Evolutionary conservation across 805 yeast genomes (phyloP).

Genomic region (Starmerella floricola): DNA sequence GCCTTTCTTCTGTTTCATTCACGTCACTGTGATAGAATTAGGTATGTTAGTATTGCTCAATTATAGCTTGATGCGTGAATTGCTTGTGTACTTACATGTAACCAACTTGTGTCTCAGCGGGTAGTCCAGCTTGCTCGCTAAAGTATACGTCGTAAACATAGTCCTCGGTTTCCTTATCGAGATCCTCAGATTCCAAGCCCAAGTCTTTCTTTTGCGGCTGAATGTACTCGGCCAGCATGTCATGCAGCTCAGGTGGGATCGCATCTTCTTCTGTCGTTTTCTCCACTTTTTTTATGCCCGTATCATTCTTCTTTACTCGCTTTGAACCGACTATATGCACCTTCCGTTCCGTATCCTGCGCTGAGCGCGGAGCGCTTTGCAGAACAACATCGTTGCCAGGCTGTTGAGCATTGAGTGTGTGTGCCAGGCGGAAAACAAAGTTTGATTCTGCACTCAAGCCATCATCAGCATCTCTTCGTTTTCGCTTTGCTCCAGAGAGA

Average conservation of each 20-base stretch:
- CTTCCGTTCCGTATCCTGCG: neutral
- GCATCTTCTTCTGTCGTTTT: slow-evolving; percentile 18
- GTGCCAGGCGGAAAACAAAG: slow-evolving; percentile 18
- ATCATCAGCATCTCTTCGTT: slow-evolving; percentile 13
- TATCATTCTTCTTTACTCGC: slow-evolving; percentile 1
- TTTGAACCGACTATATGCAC: slow-evolving; percentile 1
- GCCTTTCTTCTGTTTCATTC: slow-evolving; percentile 23
- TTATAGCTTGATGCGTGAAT: neutral
- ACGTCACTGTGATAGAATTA: slow-evolving; percentile 12
- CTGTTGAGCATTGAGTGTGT: slow-evolving; percentile 12
- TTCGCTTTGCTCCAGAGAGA: slow-evolving; percentile 18
- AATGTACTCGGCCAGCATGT: slow-evolving; percentile 58
- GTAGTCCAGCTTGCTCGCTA: slow-evolving; percentile 30
- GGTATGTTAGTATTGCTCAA: slow-evolving; percentile 8
- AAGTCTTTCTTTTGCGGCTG: slow-evolving; percentile 16
- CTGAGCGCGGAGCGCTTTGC: neutral
- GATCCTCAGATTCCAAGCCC: neutral
- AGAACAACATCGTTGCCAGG: slow-evolving; percentile 2
- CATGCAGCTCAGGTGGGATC: slow-evolving; percentile 53
- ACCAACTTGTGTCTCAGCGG: slow-evolving; percentile 18
- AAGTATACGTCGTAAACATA: slow-evolving; percentile 88
- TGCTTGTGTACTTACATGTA: slow-evolving; percentile 25
- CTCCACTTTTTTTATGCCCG: neutral
- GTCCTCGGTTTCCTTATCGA: slow-evolving; percentile 37
- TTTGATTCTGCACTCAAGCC: slow-evolving; percentile 20